Conservation (phyloP, 345 rosid species). For the Syzygium aromaticum region DNA sequence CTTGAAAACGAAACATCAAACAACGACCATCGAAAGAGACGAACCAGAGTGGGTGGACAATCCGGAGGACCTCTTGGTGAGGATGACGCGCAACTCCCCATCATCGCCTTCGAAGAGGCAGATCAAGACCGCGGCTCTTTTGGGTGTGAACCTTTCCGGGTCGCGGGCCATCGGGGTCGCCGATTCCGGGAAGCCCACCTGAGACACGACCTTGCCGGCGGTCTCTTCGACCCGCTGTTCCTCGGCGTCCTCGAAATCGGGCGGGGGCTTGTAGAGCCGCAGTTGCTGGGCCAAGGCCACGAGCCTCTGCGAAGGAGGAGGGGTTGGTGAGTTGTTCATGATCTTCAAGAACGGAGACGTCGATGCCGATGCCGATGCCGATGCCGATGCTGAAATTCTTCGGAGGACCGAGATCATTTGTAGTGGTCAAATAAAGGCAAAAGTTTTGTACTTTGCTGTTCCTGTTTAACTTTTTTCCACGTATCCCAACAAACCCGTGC, state of each 20-base stretch:
- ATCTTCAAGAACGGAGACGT: neutral
- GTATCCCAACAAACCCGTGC: accelerated
- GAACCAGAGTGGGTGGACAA: slow-evolving; percentile 85
- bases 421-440: neutral
- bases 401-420: slow-evolving; percentile 31
- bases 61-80: slow-evolving; percentile 74
- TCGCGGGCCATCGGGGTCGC: slow-evolving; percentile 31
- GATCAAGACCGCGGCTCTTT: slow-evolving; percentile 85
- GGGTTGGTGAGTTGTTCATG: slow-evolving; percentile 1
- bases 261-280: slow-evolving; percentile 62
- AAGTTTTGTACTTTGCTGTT: neutral
- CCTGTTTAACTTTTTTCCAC: neutral
- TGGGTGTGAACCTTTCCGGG: slow-evolving; percentile 55
- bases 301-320: slow-evolving; percentile 33
- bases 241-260: neutral
- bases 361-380: slow-evolving; percentile 8
- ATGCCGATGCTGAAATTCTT: slow-evolving; percentile 17
- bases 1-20: too few relatives aligned
- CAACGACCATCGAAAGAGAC: neutral
- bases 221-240: neutral
- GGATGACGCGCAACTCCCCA: slow-evolving; percentile 75
- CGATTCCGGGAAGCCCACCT: slow-evolving; percentile 80
- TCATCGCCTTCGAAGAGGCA: slow-evolving; percentile 78
- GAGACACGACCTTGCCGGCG: slow-evolving; percentile 67
- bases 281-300: slow-evolving; percentile 57